Percentiles rank a stretch among this genome's conserved stretches.
Evolutionary conservation across 495 filamentous ascomycete genomes (phyloP).

Genomic region (Penicillium flavigenum): DNA sequence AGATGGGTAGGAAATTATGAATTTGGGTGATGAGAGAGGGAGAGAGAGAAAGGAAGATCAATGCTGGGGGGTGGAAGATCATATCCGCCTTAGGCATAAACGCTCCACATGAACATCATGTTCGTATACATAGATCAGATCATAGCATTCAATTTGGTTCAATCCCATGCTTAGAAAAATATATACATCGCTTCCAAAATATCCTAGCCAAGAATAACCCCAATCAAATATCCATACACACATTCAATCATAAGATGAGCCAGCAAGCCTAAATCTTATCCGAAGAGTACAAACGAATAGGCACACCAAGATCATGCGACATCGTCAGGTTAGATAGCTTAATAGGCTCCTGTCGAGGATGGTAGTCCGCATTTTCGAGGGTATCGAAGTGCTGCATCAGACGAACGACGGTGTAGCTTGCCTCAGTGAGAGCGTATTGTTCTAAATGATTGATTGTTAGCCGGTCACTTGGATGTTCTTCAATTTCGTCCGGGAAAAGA

Average conservation of each 20-base stretch:
- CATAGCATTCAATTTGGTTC: no score
- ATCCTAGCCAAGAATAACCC: neutral
- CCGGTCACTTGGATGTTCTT: neutral
- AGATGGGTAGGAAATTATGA: no score
- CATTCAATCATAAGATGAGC: slow-evolving; percentile 7
- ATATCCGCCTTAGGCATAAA: no score
- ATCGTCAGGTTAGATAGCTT: slow-evolving; percentile 40
- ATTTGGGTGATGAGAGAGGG: no score
- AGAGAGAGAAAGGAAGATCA: no score
- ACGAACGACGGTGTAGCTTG: slow-evolving; percentile 68
- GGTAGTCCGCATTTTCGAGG: slow-evolving; percentile 40
- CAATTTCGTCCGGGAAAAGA: neutral
- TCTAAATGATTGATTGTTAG: slow-evolving; percentile 32
- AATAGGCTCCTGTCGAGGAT: slow-evolving; percentile 27
- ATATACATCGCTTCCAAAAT: neutral
- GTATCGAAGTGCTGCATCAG: slow-evolving; percentile 68
- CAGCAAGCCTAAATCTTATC: slow-evolving; percentile 1
- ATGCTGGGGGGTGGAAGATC: no score
- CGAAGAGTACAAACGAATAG: slow-evolving; percentile 35
- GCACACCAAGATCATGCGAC: slow-evolving; percentile 42
- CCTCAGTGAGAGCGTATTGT: slow-evolving; percentile 79
- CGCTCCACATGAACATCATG: no score
- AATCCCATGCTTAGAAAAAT: neutral
- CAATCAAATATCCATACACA: neutral
- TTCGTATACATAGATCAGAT: no score